Percentiles rank a stretch among this genome's conserved stretches.
Evolutionary conservation across 169 alveolate genomes (phyloP).

Genomic region (Plasmodium vivax): DNA sequence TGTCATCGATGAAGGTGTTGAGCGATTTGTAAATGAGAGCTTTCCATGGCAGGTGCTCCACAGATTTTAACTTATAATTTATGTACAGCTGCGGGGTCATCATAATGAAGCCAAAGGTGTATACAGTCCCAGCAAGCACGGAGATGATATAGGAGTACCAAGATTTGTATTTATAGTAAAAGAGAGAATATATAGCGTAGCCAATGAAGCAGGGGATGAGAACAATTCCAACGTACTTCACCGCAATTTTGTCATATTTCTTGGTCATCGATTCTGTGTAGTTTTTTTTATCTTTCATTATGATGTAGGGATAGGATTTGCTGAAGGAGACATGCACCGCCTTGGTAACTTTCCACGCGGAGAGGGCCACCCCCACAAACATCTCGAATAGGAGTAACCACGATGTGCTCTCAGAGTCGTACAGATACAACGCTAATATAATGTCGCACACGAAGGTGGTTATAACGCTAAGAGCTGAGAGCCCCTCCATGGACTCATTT

Average conservation of each 20-base stretch:
- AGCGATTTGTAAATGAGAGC: conserved; percentile 95
- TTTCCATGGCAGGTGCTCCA: conserved; percentile 99
- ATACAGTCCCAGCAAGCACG: conserved; percentile 94
- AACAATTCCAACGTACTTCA: conserved; percentile 91
- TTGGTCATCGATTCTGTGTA: conserved; percentile 91
- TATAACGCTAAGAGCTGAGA: conserved; percentile 93
- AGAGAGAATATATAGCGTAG: conserved; percentile 93
- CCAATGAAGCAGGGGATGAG: conserved; percentile 90
- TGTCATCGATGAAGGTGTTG: conserved; percentile 98
- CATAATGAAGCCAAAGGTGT: conserved; percentile 94
- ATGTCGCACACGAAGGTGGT: conserved; percentile 90
- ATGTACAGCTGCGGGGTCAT: conserved; percentile 98
- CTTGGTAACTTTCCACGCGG: conserved; percentile 96
- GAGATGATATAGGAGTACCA: conserved; percentile 96
- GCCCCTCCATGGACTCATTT: conserved; percentile 95
- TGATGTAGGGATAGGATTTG: conserved; percentile 88
- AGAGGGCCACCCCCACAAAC: conserved; percentile 90
- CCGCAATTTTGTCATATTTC: conserved; percentile 93
- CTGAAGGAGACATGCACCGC: conserved; percentile 89
- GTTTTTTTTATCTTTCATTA: conserved; percentile 80
- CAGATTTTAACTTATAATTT: conserved; percentile 97
- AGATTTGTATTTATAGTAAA: conserved; percentile 91
- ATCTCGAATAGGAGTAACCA: conserved; percentile 92
- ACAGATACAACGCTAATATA: conserved; percentile 93
- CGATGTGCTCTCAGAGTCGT: conserved; percentile 94